Percentiles rank a stretch among this genome's conserved stretches.
Evolutionary conservation across 768 basidiomycete species (phyloP).

Genomic region (Boletus rufocinnamomeus): DNA sequence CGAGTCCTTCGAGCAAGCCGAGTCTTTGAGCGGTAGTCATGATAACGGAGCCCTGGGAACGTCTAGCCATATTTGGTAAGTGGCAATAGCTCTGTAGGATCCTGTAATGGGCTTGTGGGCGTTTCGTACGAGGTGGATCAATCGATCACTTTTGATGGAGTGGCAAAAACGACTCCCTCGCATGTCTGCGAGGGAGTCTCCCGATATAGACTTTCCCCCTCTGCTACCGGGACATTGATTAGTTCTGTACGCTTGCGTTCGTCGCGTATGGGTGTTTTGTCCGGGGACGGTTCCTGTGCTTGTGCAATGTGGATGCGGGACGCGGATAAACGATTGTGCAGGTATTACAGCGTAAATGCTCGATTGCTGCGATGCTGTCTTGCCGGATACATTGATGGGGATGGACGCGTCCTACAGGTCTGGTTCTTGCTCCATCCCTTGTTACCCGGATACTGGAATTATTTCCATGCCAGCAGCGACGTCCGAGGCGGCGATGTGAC

Average conservation of each 20-base stretch:
- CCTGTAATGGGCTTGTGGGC: no score
- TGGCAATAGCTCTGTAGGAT: no score
- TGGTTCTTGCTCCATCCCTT: constrained; percentile 39
- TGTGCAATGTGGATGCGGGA: constrained; percentile 30
- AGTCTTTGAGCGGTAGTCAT: no score
- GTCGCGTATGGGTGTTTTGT: constrained; percentile 36
- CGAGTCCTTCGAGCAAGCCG: no score
- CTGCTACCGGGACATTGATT: constrained; percentile 38
- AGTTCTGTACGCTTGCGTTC: constrained; percentile 28
- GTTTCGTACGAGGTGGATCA: no score
- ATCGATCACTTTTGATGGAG: no score
- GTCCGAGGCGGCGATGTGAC: constrained; percentile 17
- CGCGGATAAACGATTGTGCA: constrained; percentile 39
- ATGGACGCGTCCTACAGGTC: constrained; percentile 16
- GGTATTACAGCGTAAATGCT: constrained; percentile 38
- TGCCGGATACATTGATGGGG: background rate
- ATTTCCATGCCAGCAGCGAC: constrained; percentile 23
- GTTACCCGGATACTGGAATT: constrained; percentile 40
- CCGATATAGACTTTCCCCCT: constrained; percentile 41
- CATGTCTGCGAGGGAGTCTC: no score
- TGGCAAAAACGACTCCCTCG: no score
- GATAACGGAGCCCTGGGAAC: no score
- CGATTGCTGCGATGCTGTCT: background rate
- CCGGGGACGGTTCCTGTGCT: constrained; percentile 36
- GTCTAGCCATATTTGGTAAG: no score